Conservation (phyloP, 1,139 yeast genomes). For the Pichia terricola region DNA sequence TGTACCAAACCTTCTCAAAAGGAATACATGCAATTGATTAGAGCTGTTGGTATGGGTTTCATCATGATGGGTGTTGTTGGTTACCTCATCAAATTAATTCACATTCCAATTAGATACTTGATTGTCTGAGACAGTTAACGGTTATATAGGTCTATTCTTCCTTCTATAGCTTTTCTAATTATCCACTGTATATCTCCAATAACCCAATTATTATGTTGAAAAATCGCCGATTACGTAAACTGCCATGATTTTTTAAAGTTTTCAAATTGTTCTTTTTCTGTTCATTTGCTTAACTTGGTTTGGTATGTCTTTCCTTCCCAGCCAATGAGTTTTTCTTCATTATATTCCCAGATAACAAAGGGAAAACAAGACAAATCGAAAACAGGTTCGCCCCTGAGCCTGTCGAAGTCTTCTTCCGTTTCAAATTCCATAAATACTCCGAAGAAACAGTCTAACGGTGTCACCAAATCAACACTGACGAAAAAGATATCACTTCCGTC, state of each 20-base stretch:
- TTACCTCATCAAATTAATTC: slow-evolving; percentile 86
- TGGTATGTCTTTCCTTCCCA: no score
- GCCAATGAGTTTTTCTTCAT: slow-evolving; percentile 21
- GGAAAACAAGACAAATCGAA: background rate
- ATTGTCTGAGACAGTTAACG: slow-evolving; percentile 50
- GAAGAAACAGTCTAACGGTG: no score
- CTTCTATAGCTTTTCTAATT: background rate
- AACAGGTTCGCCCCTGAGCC: no score
- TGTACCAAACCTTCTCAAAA: slow-evolving; percentile 89
- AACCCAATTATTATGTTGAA: background rate
- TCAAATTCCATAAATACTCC: no score
- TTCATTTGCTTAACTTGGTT: no score
- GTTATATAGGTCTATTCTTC: background rate
- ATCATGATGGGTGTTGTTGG: slow-evolving; percentile 98
- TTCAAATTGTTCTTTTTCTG: no score
- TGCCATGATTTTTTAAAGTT: no score
- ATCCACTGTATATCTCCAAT: background rate
- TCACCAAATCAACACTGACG: background rate
- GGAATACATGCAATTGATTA: slow-evolving; percentile 80
- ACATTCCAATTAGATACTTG: slow-evolving; percentile 94
- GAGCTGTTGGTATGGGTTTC: slow-evolving; percentile 96
- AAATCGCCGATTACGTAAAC: background rate
- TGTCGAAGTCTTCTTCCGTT: no score
- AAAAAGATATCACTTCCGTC: background rate
- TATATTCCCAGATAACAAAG: slow-evolving; percentile 5